Evolutionary conservation across 1,284 basidiomycete genomes (phyloP), one percentile per base, ranked within the genome.

Genomic region (Vanrija sp.): DNA sequence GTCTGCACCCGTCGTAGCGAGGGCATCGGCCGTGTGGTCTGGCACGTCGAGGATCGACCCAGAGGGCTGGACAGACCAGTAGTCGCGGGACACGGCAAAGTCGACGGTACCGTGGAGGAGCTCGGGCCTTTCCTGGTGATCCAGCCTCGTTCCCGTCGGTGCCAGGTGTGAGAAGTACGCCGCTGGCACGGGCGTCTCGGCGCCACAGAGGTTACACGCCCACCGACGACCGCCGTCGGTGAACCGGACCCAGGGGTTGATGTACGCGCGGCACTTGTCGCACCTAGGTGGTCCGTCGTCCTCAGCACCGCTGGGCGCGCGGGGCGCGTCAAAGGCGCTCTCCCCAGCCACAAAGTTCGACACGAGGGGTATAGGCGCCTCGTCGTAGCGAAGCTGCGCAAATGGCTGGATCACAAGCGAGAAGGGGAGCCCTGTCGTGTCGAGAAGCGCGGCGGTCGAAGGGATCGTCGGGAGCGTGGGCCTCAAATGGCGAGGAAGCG

Each of bases 231-330:
- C 96, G 9, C 89, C 90, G 36, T 89, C 83, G 16, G 84, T 79
- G 83, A 90, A 98, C 27, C 81, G 80, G 69, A 87, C 92, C 93
- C 93, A 98, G 0, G 94, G 87, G 71, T 98, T 98, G 67, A 99
- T 82, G 75, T 98, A 99, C 0, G 83, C 90, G 62, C 91, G 82
- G 75, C 96, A 98, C 42, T 83, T 80, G 49, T 82, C 83, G 70
- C 96, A 98, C 36, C 96, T 82, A 14, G 89, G 84, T 15, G 95
- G 96, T 9, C 93, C 94, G 8, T 75, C 71, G 41, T 78, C 77
- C 22, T 70, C 67, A 6, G 56, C 64, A 16, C 49, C 56, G 3
- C 1, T 82, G 85, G 63, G 88, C 80, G 75, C 92, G 94, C 41
- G 81, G 6, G 94, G 95, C 3, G 89, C 90, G 16, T 76, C 75